phyloP scores from a whole-genome alignment of 2,329 filamentous ascomycete species.

The Dendryphion nanum region DNA sequence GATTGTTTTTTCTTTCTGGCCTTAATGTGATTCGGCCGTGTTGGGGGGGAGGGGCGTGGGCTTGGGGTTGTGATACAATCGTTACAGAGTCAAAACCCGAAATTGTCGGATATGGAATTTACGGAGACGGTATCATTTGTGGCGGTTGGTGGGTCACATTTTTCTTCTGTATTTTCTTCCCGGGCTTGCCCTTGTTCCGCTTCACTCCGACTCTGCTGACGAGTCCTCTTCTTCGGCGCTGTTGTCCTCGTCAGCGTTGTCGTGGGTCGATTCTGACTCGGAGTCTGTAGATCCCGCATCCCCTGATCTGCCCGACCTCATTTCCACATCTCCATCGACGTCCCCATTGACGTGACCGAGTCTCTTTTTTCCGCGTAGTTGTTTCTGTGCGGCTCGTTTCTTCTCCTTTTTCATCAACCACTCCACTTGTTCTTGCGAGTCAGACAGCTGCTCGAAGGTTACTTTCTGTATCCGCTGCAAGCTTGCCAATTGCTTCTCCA shows the following conservation, averaged over 20 bases:
- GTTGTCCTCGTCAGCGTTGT: constrained; percentile 7
- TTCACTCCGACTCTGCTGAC: constrained; percentile 4
- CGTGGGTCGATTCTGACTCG: constrained; percentile 18
- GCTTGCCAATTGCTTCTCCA: constrained; percentile 42
- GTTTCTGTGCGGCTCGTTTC: constrained; percentile 22
- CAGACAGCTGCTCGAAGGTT: constrained; percentile 45
- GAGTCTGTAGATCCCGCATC: constrained; percentile 12
- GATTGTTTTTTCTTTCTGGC: too few relatives aligned
- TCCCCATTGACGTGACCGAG: constrained; percentile 18
- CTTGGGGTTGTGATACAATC: too few relatives aligned
- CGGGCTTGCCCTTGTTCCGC: too few relatives aligned
- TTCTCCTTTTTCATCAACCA: constrained; percentile 33
- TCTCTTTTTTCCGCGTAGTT: constrained; percentile 20
- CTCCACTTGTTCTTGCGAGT: constrained; percentile 43
- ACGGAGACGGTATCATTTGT: too few relatives aligned
- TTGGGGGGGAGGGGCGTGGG: too few relatives aligned
- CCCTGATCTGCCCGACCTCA: constrained; percentile 18
- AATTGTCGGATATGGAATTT: too few relatives aligned
- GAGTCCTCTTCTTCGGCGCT: constrained; percentile 3
- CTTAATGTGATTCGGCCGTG: too few relatives aligned
- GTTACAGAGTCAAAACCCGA: too few relatives aligned
- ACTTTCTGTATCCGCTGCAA: constrained; percentile 47
- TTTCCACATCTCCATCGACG: constrained; percentile 25
- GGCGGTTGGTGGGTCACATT: too few relatives aligned
- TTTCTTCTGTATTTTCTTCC: too few relatives aligned